Percentiles rank a stretch among this genome's conserved stretches.
These are phyloP conservation scores for Malassezia vespertilionis DNA, from an alignment of 1,284 basidiomycete genomes.

Conservation along the genomic window DNA sequence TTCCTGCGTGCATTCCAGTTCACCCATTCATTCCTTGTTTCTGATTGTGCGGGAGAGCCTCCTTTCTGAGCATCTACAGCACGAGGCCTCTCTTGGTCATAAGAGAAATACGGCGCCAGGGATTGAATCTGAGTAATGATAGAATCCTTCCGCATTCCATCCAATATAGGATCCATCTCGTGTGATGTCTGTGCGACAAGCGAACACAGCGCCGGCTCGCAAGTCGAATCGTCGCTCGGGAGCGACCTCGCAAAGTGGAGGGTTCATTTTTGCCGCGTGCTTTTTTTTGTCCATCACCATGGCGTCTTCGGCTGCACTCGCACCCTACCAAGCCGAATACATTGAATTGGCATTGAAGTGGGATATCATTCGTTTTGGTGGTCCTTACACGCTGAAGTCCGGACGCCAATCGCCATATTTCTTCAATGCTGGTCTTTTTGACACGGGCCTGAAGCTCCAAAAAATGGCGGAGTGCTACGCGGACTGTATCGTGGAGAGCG, in stretches of 20 bases:
- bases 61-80: not conserved
- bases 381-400: constrained; percentile 57
- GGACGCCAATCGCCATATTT: constrained; percentile 90
- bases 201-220: too few species aligned
- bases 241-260: not conserved
- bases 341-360: constrained; percentile 35
- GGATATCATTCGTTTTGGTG: constrained; percentile 40
- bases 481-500: constrained; percentile 55
- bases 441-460: constrained; percentile 66
- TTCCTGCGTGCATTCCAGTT: constrained; percentile 5
- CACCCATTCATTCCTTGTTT: not conserved
- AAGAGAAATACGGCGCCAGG: constrained; percentile 16
- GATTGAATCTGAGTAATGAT: constrained; percentile 15
- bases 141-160: constrained; percentile 4
- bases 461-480: constrained; percentile 79
- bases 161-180: not conserved
- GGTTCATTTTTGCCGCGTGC: not conserved
- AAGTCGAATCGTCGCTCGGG: too few species aligned
- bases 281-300: not conserved
- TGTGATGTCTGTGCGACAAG: too few species aligned
- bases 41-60: not conserved
- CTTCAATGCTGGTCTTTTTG: constrained; percentile 83
- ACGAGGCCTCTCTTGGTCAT: constrained; percentile 1
- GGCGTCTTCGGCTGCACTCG: constrained; percentile 21
- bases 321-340: constrained; percentile 39